A percentile compares a stretch with the other conserved stretches of the same genome.
Evolutionary conservation across 1,284 basidiomycete species (phyloP).

Genomic region (Marasmius tenuissimus): DNA sequence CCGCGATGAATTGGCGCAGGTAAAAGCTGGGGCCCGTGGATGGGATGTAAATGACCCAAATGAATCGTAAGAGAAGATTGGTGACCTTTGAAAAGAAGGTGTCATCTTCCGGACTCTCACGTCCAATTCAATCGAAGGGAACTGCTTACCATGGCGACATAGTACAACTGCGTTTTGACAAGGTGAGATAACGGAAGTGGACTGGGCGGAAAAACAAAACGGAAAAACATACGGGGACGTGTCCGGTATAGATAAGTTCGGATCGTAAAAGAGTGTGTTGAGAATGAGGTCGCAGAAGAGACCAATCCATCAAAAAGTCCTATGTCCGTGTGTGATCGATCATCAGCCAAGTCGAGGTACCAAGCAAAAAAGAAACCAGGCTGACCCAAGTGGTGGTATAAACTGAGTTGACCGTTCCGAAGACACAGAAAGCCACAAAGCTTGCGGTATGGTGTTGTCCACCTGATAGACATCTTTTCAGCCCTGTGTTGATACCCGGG

Average conservation of each 20-base stretch:
- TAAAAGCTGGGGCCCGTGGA: conserved; percentile 45
- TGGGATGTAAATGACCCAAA: conserved; percentile 83
- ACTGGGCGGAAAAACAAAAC: not conserved
- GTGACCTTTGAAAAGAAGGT: conserved; percentile 44
- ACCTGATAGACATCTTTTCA: conserved; percentile 9
- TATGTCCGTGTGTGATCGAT: conserved; percentile 25
- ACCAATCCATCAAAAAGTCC: conserved; percentile 86
- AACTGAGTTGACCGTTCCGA: conserved; percentile 60
- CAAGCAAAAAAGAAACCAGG: conserved; percentile 7
- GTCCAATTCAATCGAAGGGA: not conserved
- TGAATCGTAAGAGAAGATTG: conserved; percentile 78
- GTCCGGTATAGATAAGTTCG: conserved; percentile 71
- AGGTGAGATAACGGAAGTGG: not conserved
- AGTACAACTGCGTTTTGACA: conserved; percentile 58
- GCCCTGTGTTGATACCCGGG: too few relatives aligned
- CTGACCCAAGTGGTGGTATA: conserved; percentile 83
- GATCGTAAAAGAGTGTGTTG: conserved; percentile 68
- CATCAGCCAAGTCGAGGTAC: conserved; percentile 1
- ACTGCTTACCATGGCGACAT: conserved; percentile 64
- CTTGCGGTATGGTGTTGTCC: conserved; percentile 37
- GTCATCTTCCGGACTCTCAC: not conserved
- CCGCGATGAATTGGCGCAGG: conserved; percentile 69
- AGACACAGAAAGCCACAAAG: conserved; percentile 68
- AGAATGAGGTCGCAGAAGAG: conserved; percentile 62
- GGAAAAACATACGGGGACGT: conserved; percentile 50